Evolutionary conservation across 495 filamentous ascomycete species (phyloP).

Genomic region (Neurospora tetraspora): DNA sequence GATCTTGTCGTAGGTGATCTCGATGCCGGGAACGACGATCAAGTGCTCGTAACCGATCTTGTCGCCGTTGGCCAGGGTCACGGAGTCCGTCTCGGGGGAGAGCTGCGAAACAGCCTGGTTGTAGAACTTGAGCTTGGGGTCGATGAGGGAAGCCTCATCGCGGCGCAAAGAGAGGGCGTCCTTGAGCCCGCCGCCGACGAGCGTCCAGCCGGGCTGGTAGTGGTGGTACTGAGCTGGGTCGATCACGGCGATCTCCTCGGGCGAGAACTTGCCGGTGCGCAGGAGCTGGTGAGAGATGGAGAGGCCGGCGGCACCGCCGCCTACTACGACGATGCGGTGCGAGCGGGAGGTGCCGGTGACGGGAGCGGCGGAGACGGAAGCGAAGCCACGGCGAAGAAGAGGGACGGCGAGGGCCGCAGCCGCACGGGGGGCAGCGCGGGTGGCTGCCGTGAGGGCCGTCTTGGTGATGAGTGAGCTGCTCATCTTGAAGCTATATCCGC

Average conservation of each 20-base stretch:
- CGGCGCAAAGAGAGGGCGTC: constrained; percentile 42
- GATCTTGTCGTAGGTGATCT: constrained; percentile 44
- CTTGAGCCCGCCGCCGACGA: constrained; percentile 55
- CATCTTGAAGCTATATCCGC: not conserved
- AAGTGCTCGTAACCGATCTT: constrained; percentile 54
- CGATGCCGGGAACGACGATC: constrained; percentile 53
- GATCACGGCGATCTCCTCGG: constrained; percentile 56
- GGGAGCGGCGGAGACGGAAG: constrained; percentile 21
- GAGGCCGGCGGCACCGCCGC: constrained; percentile 53
- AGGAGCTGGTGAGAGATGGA: constrained; percentile 55
- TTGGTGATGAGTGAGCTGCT: not conserved
- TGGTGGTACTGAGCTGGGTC: constrained; percentile 56
- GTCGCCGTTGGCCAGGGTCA: constrained; percentile 49
- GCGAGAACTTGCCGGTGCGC: constrained; percentile 40
- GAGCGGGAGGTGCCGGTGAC: constrained; percentile 17
- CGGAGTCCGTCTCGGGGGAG: constrained; percentile 45
- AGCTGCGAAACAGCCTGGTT: constrained; percentile 42
- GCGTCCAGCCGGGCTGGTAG: constrained; percentile 65
- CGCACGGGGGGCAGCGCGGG: not conserved
- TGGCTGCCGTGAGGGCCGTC: not conserved
- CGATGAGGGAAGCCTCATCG: constrained; percentile 42
- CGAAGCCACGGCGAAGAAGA: not conserved
- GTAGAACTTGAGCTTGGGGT: constrained; percentile 55
- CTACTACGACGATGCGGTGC: constrained; percentile 56
- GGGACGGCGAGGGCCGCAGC: not conserved